Conservation (phyloP, 345 rosid species). For the thale cress (Arabidopsis thaliana) region TAIR10.1 NC_003074.8:20911001-20911500, state of each 20-base stretch:
- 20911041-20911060: neutral
- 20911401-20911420: neutral
- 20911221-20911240: neutral
- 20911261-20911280: neutral
- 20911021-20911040: neutral
- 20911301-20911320: neutral
- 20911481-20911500: slow-evolving; percentile 14
- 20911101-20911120: neutral
- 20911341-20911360: neutral
- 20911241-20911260: slow-evolving; percentile 8
- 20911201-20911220: neutral
- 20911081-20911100: neutral
- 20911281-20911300: too few species aligned
- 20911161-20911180: neutral
- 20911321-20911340: slow-evolving; percentile 2
- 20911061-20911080: neutral
- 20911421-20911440: neutral
- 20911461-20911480: slow-evolving; percentile 4
- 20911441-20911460: slow-evolving; percentile 18
- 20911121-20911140: slow-evolving; percentile 3
- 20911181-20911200: neutral
- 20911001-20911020: neutral
- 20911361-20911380: slow-evolving; percentile 10
- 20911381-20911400: neutral
- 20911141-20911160: neutral